Evolutionary conservation across 108 stramenopile species (phyloP).

Genomic region (Stephanodiscus triporus): DNA sequence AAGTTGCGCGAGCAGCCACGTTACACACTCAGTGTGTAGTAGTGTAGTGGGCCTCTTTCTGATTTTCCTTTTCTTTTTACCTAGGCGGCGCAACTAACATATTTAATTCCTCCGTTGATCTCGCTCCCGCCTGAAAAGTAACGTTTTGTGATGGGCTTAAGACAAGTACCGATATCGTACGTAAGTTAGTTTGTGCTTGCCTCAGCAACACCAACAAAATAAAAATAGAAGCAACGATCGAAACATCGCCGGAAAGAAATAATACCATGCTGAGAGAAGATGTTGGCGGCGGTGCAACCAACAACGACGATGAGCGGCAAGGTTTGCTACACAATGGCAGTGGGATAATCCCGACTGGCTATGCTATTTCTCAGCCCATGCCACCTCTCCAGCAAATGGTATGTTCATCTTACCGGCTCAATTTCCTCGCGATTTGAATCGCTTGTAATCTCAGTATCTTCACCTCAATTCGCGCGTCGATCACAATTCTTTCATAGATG

Average conservation of each 20-base stretch:
- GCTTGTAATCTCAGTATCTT: background rate
- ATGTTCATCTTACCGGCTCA: background rate
- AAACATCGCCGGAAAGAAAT: background rate
- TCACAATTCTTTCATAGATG: background rate
- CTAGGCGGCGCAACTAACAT: no score
- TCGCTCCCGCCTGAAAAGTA: no score
- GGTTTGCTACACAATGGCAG: background rate
- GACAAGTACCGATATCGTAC: no score
- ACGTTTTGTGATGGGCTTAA: no score
- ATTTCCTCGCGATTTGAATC: background rate
- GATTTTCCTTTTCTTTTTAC: no score
- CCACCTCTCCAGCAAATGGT: background rate
- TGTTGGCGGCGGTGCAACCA: background rate
- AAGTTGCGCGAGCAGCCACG: no score
- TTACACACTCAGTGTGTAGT: no score
- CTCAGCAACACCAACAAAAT: no score
- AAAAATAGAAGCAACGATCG: background rate
- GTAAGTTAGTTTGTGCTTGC: no score
- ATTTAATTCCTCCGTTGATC: no score
- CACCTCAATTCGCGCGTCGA: conserved; percentile 4
- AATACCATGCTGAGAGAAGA: background rate
- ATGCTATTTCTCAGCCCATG: background rate
- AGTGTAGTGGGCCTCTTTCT: no score
- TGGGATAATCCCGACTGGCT: background rate
- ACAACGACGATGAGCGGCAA: conserved; percentile 8